Base-by-base conservation (phyloP, 2,329 filamentous ascomycete species). In the Basipetospora chlamydospora region DNA sequence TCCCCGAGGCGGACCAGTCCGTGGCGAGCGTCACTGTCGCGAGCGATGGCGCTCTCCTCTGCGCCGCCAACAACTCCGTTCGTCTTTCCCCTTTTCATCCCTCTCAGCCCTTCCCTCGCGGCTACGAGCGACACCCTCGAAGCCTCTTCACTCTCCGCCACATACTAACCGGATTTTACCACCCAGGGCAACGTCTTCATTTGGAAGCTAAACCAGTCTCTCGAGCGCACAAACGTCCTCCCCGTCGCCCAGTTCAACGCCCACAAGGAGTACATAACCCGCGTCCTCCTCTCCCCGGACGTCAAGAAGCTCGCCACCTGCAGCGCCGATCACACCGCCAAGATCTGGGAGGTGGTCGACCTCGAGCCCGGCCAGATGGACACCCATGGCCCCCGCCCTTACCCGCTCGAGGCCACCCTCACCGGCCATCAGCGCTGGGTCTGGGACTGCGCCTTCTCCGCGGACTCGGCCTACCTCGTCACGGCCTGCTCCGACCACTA, bases 11-110 rank as follows among this genome's bases (percentile, higher is more conserved):
- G 47, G 88, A 96, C 50, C 83, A 94, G 28, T 80, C 84, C 0
- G 83, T 98, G 18, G 80, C 87, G 9, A 95, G 86, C 52, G 87
- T 98, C 20, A 96, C 90, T 2, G 87, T 98, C 35, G 90, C 90
- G 3, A 94, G 80, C 41, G 90, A 98, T 54, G 90, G 90, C 4
- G 84, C 83, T 22, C 71, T 96, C 41, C 74, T 98, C 2, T 94
- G 87, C 51, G 90, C 90, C 4, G 88, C 86, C 37, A 96, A 94
- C 51, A 95, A 90, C 49, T 72, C 76, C 42, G 85, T 92, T 67
- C 42, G 70, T 47, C 12, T 12, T 3, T 3, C 16, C 20, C 16
- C n/a, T 3, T 20, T 15, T 26, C 21, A 8, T n/a, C 6, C n/a
- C 26, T 5, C n/a, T 17, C 18, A 17, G 7, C 10, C 12, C 7